phyloP scores from a whole-genome alignment of 1,139 yeast genomes.

The Spencermartinsiella ligniputridi region DNA sequence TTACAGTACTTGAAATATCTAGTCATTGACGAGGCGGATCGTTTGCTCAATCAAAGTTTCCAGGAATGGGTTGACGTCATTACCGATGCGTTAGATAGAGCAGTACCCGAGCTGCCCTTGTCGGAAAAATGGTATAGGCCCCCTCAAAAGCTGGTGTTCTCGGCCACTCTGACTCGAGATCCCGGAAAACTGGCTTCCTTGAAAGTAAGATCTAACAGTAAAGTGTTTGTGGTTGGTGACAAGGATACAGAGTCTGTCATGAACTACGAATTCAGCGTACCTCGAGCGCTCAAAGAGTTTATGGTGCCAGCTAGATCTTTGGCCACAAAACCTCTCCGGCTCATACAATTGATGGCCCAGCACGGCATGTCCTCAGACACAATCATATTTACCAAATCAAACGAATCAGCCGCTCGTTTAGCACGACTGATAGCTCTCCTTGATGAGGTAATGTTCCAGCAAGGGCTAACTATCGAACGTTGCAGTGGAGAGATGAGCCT shows the following conservation, averaged over 20 bases:
- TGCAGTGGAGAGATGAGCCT: constrained; percentile 38
- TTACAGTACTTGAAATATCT: constrained; percentile 57
- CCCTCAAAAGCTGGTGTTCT: constrained; percentile 65
- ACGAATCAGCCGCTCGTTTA: constrained; percentile 78
- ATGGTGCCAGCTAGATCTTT: constrained; percentile 26
- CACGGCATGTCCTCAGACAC: constrained; percentile 33
- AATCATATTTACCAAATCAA: constrained; percentile 75
- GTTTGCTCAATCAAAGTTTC: constrained; percentile 81
- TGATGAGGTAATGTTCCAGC: constrained; percentile 27
- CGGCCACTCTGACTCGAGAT: constrained; percentile 92
- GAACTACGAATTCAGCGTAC: constrained; percentile 46
- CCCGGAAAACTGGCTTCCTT: constrained; percentile 78
- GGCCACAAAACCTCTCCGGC: constrained; percentile 64
- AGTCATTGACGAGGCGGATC: constrained; percentile 93
- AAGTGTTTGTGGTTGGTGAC: constrained; percentile 59
- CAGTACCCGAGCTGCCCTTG: constrained; percentile 14
- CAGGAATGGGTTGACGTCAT: constrained; percentile 86
- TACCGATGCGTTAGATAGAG: constrained; percentile 44
- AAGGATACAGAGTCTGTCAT: constrained; percentile 35
- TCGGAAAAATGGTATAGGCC: constrained; percentile 28
- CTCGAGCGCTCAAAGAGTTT: constrained; percentile 34
- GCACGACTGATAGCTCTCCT: constrained; percentile 55
- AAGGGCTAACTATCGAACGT: constrained; percentile 23
- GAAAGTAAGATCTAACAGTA: constrained; percentile 47
- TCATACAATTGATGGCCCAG: constrained; percentile 51